A percentile compares a stretch with the other conserved stretches of the same genome.
These are phyloP conservation scores for Alternaria longipes DNA, from an alignment of 2,329 filamentous ascomycete genomes.

Conservation along the genomic window DNA sequence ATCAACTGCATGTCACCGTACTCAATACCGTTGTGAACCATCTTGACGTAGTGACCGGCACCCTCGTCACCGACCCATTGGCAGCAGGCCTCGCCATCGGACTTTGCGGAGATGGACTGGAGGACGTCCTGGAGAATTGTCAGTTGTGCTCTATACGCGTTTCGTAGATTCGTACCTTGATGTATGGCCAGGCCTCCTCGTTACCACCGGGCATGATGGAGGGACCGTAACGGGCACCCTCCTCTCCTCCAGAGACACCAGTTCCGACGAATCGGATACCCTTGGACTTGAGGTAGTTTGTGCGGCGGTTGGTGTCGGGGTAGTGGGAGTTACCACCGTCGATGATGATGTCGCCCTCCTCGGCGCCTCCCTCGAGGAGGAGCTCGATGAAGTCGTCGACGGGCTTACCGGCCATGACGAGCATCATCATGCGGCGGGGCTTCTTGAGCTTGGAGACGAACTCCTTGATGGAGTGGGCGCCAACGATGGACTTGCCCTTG, in stretches of 20 bases:
- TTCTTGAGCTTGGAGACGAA: slow-evolving; percentile 97
- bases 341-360: slow-evolving; percentile 91
- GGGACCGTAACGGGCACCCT: slow-evolving; percentile 96
- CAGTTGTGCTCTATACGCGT: slow-evolving; percentile 16
- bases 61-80: slow-evolving; percentile 99
- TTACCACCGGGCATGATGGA: slow-evolving; percentile 99
- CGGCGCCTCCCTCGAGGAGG: slow-evolving; percentile 68
- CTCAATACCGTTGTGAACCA: slow-evolving; percentile 99
- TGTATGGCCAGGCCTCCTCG: slow-evolving; percentile 95
- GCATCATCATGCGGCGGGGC: slow-evolving; percentile 95
- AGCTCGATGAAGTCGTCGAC: slow-evolving; percentile 99
- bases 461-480: slow-evolving; percentile 92
- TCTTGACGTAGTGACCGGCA: slow-evolving; percentile 99
- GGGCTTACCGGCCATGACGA: slow-evolving; percentile 97
- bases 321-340: slow-evolving; percentile 99
- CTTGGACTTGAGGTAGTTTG: slow-evolving; percentile 85
- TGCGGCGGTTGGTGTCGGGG: slow-evolving; percentile 98
- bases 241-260: slow-evolving; percentile 98
- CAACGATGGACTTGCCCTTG: slow-evolving; percentile 87
- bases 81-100: slow-evolving; percentile 95
- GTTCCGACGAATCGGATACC: slow-evolving; percentile 94
- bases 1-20: slow-evolving; percentile 99
- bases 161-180: slow-evolving; percentile 67
- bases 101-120: slow-evolving; percentile 97
- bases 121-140: slow-evolving; percentile 75